Conservation (phyloP, 257 asterid species). For the Striga asiatica region DNA sequence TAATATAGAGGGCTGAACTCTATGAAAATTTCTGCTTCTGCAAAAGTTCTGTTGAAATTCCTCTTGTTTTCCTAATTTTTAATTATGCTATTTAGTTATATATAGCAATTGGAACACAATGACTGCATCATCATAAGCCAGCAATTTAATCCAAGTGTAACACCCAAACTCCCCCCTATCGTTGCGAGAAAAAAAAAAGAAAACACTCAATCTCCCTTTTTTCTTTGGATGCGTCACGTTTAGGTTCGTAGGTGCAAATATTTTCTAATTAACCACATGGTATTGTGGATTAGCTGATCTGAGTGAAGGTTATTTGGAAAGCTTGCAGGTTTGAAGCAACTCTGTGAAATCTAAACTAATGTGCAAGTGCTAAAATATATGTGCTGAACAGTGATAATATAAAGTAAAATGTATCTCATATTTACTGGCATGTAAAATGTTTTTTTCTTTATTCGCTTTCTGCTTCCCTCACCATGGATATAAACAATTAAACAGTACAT, state of each 20-base stretch:
- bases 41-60: neutral
- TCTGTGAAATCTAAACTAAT: neutral
- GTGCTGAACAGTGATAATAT: neutral
- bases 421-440: neutral
- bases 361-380: neutral
- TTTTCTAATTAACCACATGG: neutral
- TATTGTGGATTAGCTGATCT: slow-evolving; percentile 5
- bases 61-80: neutral
- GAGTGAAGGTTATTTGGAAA: too few species aligned
- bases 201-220: too few species aligned
- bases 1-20: neutral
- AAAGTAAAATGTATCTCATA: too few species aligned
- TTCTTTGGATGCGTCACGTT: too few species aligned
- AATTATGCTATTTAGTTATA: neutral
- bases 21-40: neutral
- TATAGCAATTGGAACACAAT: neutral
- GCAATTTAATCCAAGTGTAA: too few species aligned
- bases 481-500: neutral
- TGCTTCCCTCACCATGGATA: neutral
- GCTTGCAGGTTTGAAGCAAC: too few species aligned
- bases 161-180: too few species aligned
- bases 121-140: too few species aligned
- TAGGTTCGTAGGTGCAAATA: too few species aligned
- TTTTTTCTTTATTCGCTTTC: neutral
- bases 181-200: too few species aligned